phyloP scores from a whole-genome alignment of 306 rosid species.

The Gastrolobium villosum region DNA sequence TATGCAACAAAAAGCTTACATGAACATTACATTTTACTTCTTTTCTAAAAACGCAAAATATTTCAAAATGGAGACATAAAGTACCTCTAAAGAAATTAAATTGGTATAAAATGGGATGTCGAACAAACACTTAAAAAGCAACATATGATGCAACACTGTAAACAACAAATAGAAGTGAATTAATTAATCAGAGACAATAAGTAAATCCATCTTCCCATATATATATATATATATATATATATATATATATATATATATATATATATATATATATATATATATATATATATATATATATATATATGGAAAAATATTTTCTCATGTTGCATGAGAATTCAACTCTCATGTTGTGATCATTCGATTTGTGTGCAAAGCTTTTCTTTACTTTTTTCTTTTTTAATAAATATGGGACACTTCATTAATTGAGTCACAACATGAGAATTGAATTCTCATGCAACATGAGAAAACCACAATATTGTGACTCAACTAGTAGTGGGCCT shows the following conservation, averaged over 20 bases:
- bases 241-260: neutral
- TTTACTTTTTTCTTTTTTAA: too few relatives aligned
- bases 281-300: too few relatives aligned
- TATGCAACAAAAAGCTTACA: slow-evolving; percentile 6
- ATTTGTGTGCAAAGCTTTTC: too few relatives aligned
- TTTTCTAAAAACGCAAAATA: slow-evolving; percentile 7
- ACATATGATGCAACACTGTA: neutral
- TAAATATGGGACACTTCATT: too few relatives aligned
- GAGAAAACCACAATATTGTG: too few relatives aligned
- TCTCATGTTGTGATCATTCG: too few relatives aligned
- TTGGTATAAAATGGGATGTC: neutral
- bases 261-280: too few relatives aligned
- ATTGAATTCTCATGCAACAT: too few relatives aligned
- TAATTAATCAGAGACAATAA: neutral
- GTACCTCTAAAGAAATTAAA: neutral
- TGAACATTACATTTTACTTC: neutral
- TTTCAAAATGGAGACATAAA: neutral
- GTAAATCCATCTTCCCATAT: neutral
- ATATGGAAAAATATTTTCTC: too few relatives aligned
- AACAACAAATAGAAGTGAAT: neutral
- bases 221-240: neutral
- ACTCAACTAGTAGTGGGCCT: too few relatives aligned
- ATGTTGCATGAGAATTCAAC: too few relatives aligned
- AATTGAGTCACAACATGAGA: too few relatives aligned
- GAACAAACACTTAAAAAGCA: neutral